Evolutionary conservation across 345 rosid genomes (phyloP).

Genomic region (Eucalyptus urophylla): DNA sequence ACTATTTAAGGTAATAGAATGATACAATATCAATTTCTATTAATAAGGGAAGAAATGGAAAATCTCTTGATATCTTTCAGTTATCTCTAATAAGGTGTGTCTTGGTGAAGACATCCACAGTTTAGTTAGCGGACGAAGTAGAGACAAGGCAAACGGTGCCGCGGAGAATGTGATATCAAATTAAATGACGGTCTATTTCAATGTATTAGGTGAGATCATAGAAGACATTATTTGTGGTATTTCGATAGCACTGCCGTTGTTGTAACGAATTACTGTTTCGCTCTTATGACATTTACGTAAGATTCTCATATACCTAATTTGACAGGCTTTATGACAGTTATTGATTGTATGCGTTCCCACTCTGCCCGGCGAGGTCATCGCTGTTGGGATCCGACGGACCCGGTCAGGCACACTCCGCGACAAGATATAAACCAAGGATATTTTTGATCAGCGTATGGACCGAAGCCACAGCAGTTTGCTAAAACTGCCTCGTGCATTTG

Average conservation of each 20-base stretch:
- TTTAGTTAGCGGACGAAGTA: not conserved
- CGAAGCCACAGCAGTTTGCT: not conserved
- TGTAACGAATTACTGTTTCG: fast-evolving
- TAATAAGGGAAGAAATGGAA: not conserved
- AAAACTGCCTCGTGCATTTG: not conserved
- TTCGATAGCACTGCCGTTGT: fast-evolving
- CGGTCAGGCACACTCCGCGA: not conserved
- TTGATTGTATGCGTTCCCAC: not conserved
- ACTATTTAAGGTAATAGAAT: not conserved
- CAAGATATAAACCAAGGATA: not conserved
- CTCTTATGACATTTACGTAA: fast-evolving
- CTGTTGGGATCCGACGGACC: fast-evolving
- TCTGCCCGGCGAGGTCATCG: not conserved
- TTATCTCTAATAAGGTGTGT: not conserved
- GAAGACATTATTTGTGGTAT: too few species aligned
- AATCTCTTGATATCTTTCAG: not conserved
- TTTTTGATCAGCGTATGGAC: not conserved
- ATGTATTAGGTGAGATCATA: fast-evolving
- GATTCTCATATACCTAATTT: not conserved
- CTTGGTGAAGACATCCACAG: not conserved
- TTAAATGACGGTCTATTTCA: fast-evolving
- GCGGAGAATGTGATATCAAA: fast-evolving
- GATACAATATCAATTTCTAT: not conserved
- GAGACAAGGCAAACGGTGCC: fast-evolving
- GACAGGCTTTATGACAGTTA: not conserved